Conservation (phyloP, 139 green algal genomes). For the Zygnema cylindricum region DNA sequence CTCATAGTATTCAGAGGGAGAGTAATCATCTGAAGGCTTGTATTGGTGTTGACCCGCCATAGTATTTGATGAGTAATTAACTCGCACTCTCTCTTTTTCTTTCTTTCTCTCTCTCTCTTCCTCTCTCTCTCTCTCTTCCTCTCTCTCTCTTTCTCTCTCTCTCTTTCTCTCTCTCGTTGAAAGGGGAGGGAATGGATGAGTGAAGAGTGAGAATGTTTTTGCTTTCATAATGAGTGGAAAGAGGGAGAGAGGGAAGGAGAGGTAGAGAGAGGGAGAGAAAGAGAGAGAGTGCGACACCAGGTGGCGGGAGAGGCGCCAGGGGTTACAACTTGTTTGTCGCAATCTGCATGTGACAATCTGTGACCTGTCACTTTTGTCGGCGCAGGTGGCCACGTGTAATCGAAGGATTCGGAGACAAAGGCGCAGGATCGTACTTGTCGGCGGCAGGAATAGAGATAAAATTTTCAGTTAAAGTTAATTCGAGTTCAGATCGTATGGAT, state of each 20-base stretch:
- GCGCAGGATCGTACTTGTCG: too few relatives aligned
- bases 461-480: too few relatives aligned
- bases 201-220: neutral
- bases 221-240: neutral
- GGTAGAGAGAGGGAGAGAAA: neutral
- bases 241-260: neutral
- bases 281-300: neutral
- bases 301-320: too few relatives aligned
- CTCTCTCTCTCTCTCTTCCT: neutral
- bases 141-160: neutral
- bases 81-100: neutral
- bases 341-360: too few relatives aligned
- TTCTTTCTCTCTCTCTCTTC: neutral
- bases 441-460: too few relatives aligned
- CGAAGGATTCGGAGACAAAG: too few relatives aligned
- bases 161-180: neutral
- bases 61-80: too few relatives aligned
- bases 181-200: neutral
- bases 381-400: too few relatives aligned
- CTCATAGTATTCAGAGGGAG: neutral
- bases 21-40: neutral
- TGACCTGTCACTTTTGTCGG: too few relatives aligned
- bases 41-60: neutral
- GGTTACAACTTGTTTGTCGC: too few relatives aligned
- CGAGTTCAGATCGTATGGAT: too few relatives aligned